These are phyloP conservation scores for Aspergillus tubingensis DNA, from an alignment of 2,329 filamentous ascomycete species.

Conservation along the genomic window DNA sequence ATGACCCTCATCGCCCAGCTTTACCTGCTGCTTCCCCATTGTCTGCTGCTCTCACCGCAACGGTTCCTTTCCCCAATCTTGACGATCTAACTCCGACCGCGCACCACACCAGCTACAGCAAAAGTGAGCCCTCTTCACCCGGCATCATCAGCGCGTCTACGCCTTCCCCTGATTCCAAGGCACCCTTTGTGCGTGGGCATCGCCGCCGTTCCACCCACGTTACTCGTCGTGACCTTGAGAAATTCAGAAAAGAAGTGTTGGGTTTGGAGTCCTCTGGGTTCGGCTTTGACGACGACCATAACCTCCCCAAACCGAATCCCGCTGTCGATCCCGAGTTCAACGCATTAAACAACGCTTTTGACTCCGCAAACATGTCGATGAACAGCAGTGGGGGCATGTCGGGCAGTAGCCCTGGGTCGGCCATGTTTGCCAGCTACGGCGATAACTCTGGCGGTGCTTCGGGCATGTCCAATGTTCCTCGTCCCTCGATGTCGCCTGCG, in stretches of 20 bases:
- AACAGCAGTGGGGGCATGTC: slow-evolving; percentile 35
- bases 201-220: slow-evolving; percentile 47
- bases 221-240: slow-evolving; percentile 41
- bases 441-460: slow-evolving; percentile 34
- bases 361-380: slow-evolving; percentile 37
- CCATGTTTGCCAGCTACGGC: slow-evolving; percentile 36
- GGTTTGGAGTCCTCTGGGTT: slow-evolving; percentile 33
- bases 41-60: background rate
- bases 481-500: slow-evolving; percentile 38
- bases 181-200: slow-evolving; percentile 40
- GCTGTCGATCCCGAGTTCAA: slow-evolving; percentile 33
- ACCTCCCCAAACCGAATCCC: slow-evolving; percentile 24
- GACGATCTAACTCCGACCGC: background rate
- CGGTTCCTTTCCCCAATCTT: background rate
- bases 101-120: background rate
- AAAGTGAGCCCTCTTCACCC: slow-evolving; percentile 19
- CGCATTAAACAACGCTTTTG: slow-evolving; percentile 40
- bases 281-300: slow-evolving; percentile 34
- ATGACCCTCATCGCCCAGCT: background rate
- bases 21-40: background rate
- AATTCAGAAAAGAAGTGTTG: slow-evolving; percentile 40
- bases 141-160: slow-evolving; percentile 35
- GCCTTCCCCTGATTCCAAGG: slow-evolving; percentile 34
- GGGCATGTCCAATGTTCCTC: slow-evolving; percentile 36
- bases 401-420: slow-evolving; percentile 28